Evolutionary conservation across 2,329 filamentous ascomycete species (phyloP).

Genomic region (Colletotrichum chrysophilum): DNA sequence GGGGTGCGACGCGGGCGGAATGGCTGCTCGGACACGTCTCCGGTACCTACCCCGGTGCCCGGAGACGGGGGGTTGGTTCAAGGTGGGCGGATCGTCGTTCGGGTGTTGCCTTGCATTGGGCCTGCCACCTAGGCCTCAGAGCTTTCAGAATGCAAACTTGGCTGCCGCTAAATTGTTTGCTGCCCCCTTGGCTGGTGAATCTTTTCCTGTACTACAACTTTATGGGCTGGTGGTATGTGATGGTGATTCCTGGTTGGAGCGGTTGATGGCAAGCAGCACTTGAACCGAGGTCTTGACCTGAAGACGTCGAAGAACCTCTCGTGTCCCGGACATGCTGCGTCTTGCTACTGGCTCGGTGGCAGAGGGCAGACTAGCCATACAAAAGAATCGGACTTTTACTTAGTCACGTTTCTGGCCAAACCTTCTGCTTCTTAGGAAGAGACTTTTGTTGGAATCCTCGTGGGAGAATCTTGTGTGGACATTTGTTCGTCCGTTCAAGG

Average conservation of each 20-base stretch:
- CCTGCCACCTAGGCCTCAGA: not conserved
- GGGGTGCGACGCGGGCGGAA: not conserved
- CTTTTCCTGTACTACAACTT: not conserved
- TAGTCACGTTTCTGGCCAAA: not conserved
- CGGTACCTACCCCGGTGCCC: not conserved
- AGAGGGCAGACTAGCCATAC: not conserved
- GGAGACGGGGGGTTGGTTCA: not conserved
- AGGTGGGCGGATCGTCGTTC: not conserved
- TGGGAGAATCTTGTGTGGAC: not conserved
- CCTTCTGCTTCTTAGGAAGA: not conserved
- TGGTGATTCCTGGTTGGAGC: not conserved
- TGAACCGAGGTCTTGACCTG: not conserved
- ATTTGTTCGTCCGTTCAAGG: not conserved
- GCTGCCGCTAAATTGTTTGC: not conserved
- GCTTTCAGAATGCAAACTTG: not conserved
- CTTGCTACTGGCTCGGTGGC: not conserved
- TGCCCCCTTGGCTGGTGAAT: not conserved
- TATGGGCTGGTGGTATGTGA: not conserved
- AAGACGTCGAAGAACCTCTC: not conserved
- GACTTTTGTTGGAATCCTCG: too few species aligned
- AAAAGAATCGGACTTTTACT: rapidly evolving
- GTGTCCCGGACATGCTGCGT: not conserved
- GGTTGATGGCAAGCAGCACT: not conserved
- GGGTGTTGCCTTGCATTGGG: not conserved
- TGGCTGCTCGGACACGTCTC: not conserved